phyloP scores from a whole-genome alignment of 176 grass and related monocot species.

The Avena atlantica region DNA sequence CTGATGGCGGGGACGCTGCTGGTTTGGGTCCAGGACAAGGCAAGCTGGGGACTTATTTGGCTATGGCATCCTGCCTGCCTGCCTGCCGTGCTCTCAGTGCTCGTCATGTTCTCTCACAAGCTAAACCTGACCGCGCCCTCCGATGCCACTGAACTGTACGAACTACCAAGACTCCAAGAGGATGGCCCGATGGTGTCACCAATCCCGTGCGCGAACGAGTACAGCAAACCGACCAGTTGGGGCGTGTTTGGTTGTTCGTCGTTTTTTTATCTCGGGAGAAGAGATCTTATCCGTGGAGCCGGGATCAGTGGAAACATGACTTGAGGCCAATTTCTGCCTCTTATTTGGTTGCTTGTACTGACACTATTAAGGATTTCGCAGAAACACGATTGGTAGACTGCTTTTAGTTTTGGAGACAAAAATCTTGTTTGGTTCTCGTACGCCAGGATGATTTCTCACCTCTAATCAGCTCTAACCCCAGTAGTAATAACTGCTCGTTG shows the following conservation, averaged over 20 bases:
- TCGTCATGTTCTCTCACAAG: conserved; percentile 38
- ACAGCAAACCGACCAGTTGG: conserved; percentile 38
- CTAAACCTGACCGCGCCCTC: conserved; percentile 1
- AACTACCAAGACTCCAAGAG: background rate
- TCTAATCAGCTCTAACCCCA: no score
- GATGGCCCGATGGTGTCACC: background rate
- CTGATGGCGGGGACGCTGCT: conserved; percentile 52
- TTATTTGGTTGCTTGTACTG: no score
- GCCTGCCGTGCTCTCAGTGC: conserved; percentile 42
- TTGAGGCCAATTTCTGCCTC: no score
- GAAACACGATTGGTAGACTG: no score
- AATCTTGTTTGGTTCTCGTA: no score
- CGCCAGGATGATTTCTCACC: no score
- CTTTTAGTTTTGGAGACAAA: no score
- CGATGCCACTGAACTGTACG: conserved; percentile 18
- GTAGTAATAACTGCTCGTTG: no score
- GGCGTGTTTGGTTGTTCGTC: background rate
- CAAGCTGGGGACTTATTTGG: conserved; percentile 59
- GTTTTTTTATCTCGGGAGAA: no score
- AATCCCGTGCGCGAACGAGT: background rate
- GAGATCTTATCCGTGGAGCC: no score
- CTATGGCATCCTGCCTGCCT: conserved; percentile 49
- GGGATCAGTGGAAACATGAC: no score
- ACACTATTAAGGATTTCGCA: no score
- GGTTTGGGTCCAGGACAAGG: conserved; percentile 55